Base-by-base conservation (phyloP, 306 rosid species). In the Urtica urens region DNA sequence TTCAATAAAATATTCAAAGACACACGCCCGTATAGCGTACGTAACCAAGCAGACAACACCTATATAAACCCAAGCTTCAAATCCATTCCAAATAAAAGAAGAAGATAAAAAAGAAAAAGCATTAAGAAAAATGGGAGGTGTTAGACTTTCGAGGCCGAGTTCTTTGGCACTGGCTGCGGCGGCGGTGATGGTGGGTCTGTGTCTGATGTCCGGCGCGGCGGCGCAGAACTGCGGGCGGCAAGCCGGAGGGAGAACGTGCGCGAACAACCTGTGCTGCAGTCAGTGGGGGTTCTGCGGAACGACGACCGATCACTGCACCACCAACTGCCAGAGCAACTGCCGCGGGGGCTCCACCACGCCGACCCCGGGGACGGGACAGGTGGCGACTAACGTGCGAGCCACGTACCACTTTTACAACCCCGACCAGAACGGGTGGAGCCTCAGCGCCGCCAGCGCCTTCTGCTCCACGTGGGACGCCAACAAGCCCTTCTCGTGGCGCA, bases 381-480 rank as follows among this genome's bases (percentile, higher is more conserved):
- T 69, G 2, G 78, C 58, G 22, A 65, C 72, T 14, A 78, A 29
- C 23, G 58, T 40, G 24, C 50, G 50, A 15, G 63, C 67, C 3
- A 63, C 75, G 2, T 70, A 58, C 30, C 70, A 70, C 43, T 16
- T 44, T 31, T 70, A 63, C 16, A 70, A 70, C 40, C 75, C 75
- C 11, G 54, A 58, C 22, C 35, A 63, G 18, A 54, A 56, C 17
- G 22, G 46, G 16, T 69, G 74, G 70, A 40, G 52, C 54, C 40
- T 62, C 51, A 44, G 2, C 23, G 17, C 31, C 11, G 74, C 52
- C 10, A 44, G 64, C 35, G 68, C 51, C 5, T 86, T 55, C 22
- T 84, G 94, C 29, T 41, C 92, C 15, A 80, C 92, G 6, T 80
- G 92, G 83, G 86, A 84, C 49, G 92, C 81, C 3, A 5, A 59